phyloP scores from a whole-genome alignment of 2,329 filamentous ascomycete species.

The Exophiala dermatitidis region DNA sequence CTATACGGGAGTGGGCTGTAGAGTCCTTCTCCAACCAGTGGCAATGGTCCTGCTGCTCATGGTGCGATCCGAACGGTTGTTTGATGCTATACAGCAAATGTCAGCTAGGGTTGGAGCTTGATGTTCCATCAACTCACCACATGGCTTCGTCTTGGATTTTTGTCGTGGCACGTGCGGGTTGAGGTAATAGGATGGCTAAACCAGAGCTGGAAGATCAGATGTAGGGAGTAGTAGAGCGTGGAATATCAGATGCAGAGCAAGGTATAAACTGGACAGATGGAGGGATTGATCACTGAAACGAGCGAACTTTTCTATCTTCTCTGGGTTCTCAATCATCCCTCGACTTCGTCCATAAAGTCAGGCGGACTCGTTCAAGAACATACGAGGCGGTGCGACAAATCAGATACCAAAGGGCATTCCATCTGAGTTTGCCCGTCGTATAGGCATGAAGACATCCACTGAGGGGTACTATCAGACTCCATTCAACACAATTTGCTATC shows the following conservation, averaged over 20 bases:
- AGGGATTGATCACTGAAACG: too few relatives aligned
- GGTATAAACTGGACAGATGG: too few relatives aligned
- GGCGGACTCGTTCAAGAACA: not conserved
- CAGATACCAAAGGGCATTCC: not conserved
- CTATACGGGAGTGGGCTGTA: not conserved
- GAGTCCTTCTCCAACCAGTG: not conserved
- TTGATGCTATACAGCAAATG: not conserved
- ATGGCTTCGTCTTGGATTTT: not conserved
- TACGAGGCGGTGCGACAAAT: not conserved
- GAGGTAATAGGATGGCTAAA: not conserved
- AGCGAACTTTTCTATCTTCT: not conserved
- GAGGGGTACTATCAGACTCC: too few relatives aligned
- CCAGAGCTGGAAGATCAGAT: not conserved
- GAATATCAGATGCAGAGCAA: too few relatives aligned
- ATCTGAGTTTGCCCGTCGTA: too few relatives aligned
- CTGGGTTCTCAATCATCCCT: not conserved
- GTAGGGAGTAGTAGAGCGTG: not conserved
- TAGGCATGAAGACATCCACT: not conserved
- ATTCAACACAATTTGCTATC: too few relatives aligned
- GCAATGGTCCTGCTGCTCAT: not conserved
- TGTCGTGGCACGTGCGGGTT: not conserved
- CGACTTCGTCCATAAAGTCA: not conserved
- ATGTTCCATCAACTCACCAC: not conserved
- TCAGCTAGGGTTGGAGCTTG: not conserved
- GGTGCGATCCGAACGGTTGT: not conserved